Conservation (phyloP, 2,329 filamentous ascomycete genomes). For the Paecilomyces sp. region DNA sequence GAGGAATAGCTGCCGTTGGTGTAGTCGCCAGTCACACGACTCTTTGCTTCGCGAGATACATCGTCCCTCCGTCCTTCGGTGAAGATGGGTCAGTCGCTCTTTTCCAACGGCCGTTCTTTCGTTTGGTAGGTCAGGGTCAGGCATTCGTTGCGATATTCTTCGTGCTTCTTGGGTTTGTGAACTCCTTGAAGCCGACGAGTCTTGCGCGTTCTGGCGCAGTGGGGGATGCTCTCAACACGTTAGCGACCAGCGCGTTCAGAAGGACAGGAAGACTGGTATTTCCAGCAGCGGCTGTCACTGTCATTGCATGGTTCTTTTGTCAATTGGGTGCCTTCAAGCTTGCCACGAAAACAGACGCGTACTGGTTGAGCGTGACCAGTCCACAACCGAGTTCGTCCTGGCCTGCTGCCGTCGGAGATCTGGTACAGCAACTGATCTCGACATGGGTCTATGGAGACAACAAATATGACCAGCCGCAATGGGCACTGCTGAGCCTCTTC, state of each 20-base stretch:
- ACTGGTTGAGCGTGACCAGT: slow-evolving; percentile 49
- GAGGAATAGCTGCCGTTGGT: slow-evolving; percentile 48
- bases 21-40: slow-evolving; percentile 51
- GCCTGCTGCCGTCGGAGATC: slow-evolving; percentile 35
- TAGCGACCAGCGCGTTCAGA: slow-evolving; percentile 52
- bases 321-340: slow-evolving; percentile 53
- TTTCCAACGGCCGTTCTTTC: slow-evolving; percentile 53
- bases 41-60: slow-evolving; percentile 44
- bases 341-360: slow-evolving; percentile 51
- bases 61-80: slow-evolving; percentile 43
- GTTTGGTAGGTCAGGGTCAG: slow-evolving; percentile 54
- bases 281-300: slow-evolving; percentile 49
- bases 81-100: slow-evolving; percentile 41
- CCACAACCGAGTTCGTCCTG: slow-evolving; percentile 37
- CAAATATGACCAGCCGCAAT: slow-evolving; percentile 52
- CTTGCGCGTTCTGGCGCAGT: slow-evolving; percentile 49
- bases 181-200: slow-evolving; percentile 54
- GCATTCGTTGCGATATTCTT: slow-evolving; percentile 62
- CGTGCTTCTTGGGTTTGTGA: slow-evolving; percentile 59
- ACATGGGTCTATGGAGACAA: slow-evolving; percentile 49
- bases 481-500: slow-evolving; percentile 51
- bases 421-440: slow-evolving; percentile 40
- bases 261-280: slow-evolving; percentile 53
- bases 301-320: slow-evolving; percentile 49
- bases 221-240: slow-evolving; percentile 46